A percentile compares a stretch with the other conserved stretches of the same genome.
phyloP scores from a whole-genome alignment of 306 rosid species.

The Senna siamea region DNA sequence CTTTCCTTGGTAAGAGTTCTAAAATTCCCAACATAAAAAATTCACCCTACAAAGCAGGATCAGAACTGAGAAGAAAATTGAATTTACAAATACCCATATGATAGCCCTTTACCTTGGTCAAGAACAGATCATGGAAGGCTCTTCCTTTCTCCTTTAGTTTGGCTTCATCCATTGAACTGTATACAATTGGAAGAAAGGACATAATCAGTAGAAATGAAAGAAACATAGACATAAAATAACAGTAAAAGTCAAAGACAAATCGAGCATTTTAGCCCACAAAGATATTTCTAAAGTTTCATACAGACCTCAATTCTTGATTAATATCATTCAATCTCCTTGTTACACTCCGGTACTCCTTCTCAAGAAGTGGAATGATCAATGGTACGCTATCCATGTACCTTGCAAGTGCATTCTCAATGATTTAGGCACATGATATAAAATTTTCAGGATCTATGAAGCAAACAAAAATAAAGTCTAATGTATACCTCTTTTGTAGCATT shows the following conservation, averaged over 20 bases:
- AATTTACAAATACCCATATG: conserved; percentile 11
- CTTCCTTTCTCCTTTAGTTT: conserved; percentile 97
- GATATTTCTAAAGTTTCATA: conserved; percentile 26
- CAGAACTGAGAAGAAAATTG: conserved; percentile 25
- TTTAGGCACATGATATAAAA: conserved; percentile 33
- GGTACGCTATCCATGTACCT: conserved; percentile 95
- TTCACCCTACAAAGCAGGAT: conserved; percentile 30
- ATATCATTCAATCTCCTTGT: conserved; percentile 77
- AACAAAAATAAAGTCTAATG: neutral
- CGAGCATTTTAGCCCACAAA: conserved; percentile 7
- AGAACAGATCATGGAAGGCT: conserved; percentile 85
- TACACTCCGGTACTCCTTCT: conserved; percentile 82
- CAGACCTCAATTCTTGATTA: conserved; percentile 84
- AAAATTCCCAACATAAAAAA: conserved; percentile 23
- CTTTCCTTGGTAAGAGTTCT: conserved; percentile 19
- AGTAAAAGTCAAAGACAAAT: conserved; percentile 1
- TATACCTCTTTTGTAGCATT: conserved; percentile 81
- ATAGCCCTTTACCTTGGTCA: conserved; percentile 75
- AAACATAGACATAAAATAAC: conserved; percentile 15
- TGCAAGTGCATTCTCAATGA: conserved; percentile 45
- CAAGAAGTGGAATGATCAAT: conserved; percentile 92
- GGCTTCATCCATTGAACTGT: conserved; percentile 88
- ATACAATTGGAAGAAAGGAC: conserved; percentile 40
- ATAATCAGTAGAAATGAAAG: conserved; percentile 17
- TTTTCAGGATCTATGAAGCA: conserved; percentile 17